These are phyloP conservation scores for Rhynchosporium graminicola DNA, from an alignment of 2,329 filamentous ascomycete species.

Conservation along the genomic window DNA sequence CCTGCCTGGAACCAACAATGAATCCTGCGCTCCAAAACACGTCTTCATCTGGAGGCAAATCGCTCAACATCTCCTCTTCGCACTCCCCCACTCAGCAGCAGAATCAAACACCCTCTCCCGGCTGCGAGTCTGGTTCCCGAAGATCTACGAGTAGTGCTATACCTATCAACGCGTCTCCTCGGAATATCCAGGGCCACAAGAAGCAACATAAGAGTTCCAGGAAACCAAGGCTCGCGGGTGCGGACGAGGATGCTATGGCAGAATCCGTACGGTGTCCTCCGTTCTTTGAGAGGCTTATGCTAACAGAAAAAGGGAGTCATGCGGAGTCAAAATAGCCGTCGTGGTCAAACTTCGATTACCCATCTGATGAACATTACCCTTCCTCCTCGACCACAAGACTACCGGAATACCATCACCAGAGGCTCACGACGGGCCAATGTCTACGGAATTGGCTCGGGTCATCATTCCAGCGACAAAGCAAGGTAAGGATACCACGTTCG, in stretches of 20 bases:
- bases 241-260: conserved; percentile 85
- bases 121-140: conserved; percentile 37
- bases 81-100: conserved; percentile 37
- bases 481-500: conserved; percentile 53
- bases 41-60: conserved; percentile 39
- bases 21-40: conserved; percentile 38
- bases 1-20: conserved; percentile 31
- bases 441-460: conserved; percentile 84
- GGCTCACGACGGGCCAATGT: conserved; percentile 66
- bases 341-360: conserved; percentile 95
- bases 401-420: conserved; percentile 50
- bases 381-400: conserved; percentile 68
- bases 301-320: conserved; percentile 43
- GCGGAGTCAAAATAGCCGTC: conserved; percentile 69
- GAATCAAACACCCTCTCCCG: conserved; percentile 32
- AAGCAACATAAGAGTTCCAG: conserved; percentile 84
- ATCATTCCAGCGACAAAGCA: conserved; percentile 89
- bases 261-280: conserved; percentile 61
- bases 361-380: conserved; percentile 91
- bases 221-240: conserved; percentile 72
- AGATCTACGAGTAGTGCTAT: conserved; percentile 32
- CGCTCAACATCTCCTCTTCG: conserved; percentile 37
- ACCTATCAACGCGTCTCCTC: conserved; percentile 49
- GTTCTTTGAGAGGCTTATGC: conserved; percentile 8
- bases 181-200: conserved; percentile 74